Conservation (phyloP, 805 yeast species). For the Sungouiozyma intestinalis region DNA sequence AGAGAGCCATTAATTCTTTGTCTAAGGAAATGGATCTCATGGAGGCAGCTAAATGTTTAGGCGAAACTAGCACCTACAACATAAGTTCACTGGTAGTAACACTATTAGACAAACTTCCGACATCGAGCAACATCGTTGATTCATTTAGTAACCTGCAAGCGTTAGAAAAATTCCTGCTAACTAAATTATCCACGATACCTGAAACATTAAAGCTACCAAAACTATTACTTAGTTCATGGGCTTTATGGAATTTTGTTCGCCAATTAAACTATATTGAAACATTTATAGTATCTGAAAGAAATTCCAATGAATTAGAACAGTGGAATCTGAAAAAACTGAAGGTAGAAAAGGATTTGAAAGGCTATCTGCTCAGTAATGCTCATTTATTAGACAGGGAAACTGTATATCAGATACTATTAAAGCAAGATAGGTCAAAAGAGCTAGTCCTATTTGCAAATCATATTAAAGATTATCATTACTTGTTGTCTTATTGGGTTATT, state of each 20-base stretch:
- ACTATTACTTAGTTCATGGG: constrained; percentile 27
- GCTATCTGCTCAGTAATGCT: constrained; percentile 42
- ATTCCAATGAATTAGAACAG: neutral
- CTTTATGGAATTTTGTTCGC: constrained; percentile 26
- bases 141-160: constrained; percentile 16
- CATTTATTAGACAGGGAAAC: constrained; percentile 52
- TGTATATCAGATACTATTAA: constrained; percentile 57
- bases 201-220: constrained; percentile 22
- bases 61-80: constrained; percentile 46
- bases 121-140: constrained; percentile 21
- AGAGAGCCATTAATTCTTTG: constrained; percentile 44
- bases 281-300: constrained; percentile 2
- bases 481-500: constrained; percentile 59
- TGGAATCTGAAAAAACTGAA: constrained; percentile 12
- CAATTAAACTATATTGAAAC: constrained; percentile 28
- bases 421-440: constrained; percentile 55
- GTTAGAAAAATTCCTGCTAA: constrained; percentile 34
- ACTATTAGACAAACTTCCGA: neutral
- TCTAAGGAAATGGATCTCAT: constrained; percentile 20
- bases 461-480: constrained; percentile 57
- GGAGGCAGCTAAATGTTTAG: constrained; percentile 49
- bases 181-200: constrained; percentile 31
- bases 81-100: constrained; percentile 40
- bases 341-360: constrained; percentile 29
- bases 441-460: constrained; percentile 57